phyloP scores from a whole-genome alignment of 176 grass and related monocot species.

The Phoenix dactylifera region DNA sequence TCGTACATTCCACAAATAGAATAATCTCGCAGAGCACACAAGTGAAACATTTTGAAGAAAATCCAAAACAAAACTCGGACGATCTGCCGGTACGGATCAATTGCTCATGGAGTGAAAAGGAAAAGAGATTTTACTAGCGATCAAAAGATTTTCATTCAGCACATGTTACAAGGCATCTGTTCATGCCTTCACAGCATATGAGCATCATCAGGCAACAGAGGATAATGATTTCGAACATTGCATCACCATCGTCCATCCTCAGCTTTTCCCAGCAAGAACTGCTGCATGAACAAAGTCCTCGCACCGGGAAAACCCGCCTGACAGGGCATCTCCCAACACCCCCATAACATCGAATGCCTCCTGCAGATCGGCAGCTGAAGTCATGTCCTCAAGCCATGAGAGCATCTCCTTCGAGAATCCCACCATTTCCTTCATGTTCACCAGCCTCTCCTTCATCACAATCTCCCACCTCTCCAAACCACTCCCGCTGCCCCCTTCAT shows the following conservation, averaged over 20 bases:
- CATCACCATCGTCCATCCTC: background rate
- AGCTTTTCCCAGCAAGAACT: conserved; percentile 25
- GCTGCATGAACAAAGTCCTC: conserved; percentile 70
- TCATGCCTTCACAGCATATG: too few relatives aligned
- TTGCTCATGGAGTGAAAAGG: too few relatives aligned
- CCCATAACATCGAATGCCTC: conserved; percentile 92
- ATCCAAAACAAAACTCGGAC: too few relatives aligned
- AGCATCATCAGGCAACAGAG: too few relatives aligned
- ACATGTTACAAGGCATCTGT: too few relatives aligned
- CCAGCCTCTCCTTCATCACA: conserved; percentile 78
- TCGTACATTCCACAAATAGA: too few relatives aligned
- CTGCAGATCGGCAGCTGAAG: conserved; percentile 58
- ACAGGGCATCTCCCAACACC: conserved; percentile 47
- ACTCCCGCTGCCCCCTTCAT: background rate
- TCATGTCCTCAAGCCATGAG: conserved; percentile 85
- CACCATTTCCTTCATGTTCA: conserved; percentile 80
- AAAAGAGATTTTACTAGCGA: too few relatives aligned
- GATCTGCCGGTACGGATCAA: too few relatives aligned
- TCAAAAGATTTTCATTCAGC: too few relatives aligned
- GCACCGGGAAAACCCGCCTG: conserved; percentile 39
- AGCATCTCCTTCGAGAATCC: conserved; percentile 67
- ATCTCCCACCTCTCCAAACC: conserved; percentile 60
- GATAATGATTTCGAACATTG: too few relatives aligned
- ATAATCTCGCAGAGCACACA: too few relatives aligned
- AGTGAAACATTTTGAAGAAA: too few relatives aligned